Percentiles rank a stretch among this genome's conserved stretches.
Conservation (phyloP, 1,139 yeast genomes). For the Zhuliangozyma blackwelliae region DNA sequence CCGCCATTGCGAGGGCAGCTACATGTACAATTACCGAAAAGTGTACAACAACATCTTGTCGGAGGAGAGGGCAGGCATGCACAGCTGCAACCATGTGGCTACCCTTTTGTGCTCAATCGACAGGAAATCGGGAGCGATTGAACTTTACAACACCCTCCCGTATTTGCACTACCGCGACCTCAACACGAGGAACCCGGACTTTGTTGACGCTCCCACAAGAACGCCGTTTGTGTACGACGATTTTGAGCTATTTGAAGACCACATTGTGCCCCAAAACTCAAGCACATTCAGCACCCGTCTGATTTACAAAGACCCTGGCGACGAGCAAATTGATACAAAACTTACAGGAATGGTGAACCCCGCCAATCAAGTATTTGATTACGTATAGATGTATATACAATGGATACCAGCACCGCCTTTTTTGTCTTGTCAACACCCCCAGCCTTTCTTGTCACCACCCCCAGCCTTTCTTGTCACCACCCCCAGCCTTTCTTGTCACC, state of each 20-base stretch:
- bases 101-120: constrained; percentile 28
- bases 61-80: constrained; percentile 6
- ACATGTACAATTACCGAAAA: constrained; percentile 8
- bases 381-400: constrained; percentile 1
- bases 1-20: constrained; percentile 7
- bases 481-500: constrained; percentile 16
- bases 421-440: too few relatives aligned
- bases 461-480: too few relatives aligned
- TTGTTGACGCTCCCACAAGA: constrained; percentile 3
- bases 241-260: constrained; percentile 10
- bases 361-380: constrained; percentile 6
- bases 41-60: constrained; percentile 8
- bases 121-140: constrained; percentile 27
- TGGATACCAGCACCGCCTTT: too few relatives aligned
- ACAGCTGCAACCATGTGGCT: constrained; percentile 6
- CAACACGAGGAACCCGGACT: constrained; percentile 4
- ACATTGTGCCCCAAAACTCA: constrained; percentile 8
- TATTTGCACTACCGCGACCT: constrained; percentile 13
- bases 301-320: constrained; percentile 2
- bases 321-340: constrained; percentile 3
- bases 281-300: constrained; percentile 5
- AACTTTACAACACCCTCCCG: constrained; percentile 17
- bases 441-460: too few relatives aligned
- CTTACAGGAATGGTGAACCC: constrained; percentile 5
- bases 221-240: constrained; percentile 11